Evolutionary conservation across 2,329 filamentous ascomycete species (phyloP).

Genomic region (Cylindrodendrum hubeiense): DNA sequence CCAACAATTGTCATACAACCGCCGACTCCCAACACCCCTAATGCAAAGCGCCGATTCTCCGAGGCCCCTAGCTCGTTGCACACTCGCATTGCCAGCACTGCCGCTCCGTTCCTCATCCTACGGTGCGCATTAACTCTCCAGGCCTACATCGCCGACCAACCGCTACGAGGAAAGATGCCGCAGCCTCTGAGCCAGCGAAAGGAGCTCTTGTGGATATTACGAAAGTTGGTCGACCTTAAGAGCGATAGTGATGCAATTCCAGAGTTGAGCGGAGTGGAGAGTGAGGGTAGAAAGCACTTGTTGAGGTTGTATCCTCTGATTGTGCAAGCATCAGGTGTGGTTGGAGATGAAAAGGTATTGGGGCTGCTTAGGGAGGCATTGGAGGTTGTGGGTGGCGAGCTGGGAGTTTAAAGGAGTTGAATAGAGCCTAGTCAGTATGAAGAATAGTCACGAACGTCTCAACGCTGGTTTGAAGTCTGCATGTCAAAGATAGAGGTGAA

Average conservation of each 20-base stretch:
- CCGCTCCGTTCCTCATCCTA: constrained; percentile 85
- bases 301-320: constrained; percentile 84
- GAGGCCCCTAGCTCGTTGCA: constrained; percentile 51
- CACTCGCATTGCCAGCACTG: constrained; percentile 77
- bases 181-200: constrained; percentile 84
- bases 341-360: constrained; percentile 72
- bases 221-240: constrained; percentile 73
- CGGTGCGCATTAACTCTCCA: constrained; percentile 85
- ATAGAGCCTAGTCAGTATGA: background rate
- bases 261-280: constrained; percentile 61
- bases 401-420: constrained; percentile 37
- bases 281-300: constrained; percentile 78
- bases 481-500: constrained; percentile 7
- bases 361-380: constrained; percentile 70
- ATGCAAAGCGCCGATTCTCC: constrained; percentile 37
- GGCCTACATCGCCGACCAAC: constrained; percentile 90
- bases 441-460: background rate
- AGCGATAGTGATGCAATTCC: constrained; percentile 80
- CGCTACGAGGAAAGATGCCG: constrained; percentile 88
- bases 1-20: constrained; percentile 54
- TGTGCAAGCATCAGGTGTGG: constrained; percentile 68
- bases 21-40: constrained; percentile 59
- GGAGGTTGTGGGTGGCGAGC: constrained; percentile 70
- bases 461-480: background rate
- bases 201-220: constrained; percentile 81